Base-by-base conservation (phyloP, 257 asterid species). In the Primulina tabacum region DNA sequence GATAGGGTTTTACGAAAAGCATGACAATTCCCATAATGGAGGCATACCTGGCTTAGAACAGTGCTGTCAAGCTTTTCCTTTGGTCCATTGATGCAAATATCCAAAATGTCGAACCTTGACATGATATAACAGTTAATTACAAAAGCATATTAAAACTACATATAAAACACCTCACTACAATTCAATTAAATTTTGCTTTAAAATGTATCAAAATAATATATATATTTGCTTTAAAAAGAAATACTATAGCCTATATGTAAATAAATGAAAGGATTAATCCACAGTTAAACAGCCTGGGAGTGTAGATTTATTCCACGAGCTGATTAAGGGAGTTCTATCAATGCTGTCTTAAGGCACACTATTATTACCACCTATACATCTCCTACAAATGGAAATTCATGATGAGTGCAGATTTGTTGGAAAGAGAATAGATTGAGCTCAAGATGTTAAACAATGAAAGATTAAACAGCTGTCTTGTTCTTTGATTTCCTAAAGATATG, bases 1-100 rank as follows among this genome's bases (percentile, higher is more conserved):
- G 52, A 65, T 33, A 8, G 12, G 59, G 69, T 34, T 24, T 33
- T 7, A 57, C 68, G 64, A 73, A 63, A 68, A 43, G 43, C n/a
- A 70, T 65, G 52, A 67, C 33, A 66, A 20, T 60, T 37, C 67
- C 17, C 8, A 26, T 14, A 30, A 62, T 17, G 60, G 29, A 14
- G 11, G n/a, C 28, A 29, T 83, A 93, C 99, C 99, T 94, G 99
- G 83, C 99, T 94, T 70, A 94, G 73, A 65, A 94, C 93, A 38
- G 99, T 94, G 77, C 96, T 91, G 84, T 91, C 89, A 60, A 94
- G 88, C 87, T 89, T 91, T 69, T 89, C 95, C 62, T 94, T 94
- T 75, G 99, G 97, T 64, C 99, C 99, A 76, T 81, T 89, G n/a
- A 85, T 77, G 86, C 99, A 93, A 60, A 83, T 71, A 67, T 90